Percentiles rank a stretch among this genome's conserved stretches.
Conservation (phyloP, 768 basidiomycete genomes). For the Leccinum obscurum region DNA sequence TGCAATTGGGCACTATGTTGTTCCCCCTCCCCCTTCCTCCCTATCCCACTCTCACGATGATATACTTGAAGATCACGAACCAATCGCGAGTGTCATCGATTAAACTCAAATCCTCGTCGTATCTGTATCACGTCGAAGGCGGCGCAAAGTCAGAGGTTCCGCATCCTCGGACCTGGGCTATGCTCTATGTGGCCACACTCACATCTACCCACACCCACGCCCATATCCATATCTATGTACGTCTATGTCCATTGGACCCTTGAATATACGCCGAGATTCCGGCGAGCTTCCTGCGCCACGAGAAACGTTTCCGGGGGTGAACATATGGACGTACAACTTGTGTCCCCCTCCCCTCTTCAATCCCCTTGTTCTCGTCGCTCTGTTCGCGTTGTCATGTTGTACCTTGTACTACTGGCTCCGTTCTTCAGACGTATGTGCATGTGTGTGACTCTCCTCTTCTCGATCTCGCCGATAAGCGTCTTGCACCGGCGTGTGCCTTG, state of each 20-base stretch:
- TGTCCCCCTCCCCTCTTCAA: not conserved
- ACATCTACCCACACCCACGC: not conserved
- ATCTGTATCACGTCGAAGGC: not conserved
- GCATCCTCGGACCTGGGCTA: not conserved
- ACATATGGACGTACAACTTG: not conserved
- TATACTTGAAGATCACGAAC: not conserved
- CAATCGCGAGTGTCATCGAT: not conserved
- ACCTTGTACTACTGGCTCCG: not conserved
- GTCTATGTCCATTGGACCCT: not conserved
- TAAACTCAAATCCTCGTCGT: not conserved
- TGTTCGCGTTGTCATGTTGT: not conserved
- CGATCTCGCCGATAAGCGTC: not conserved
- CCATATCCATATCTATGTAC: not conserved
- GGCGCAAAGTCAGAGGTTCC: not conserved
- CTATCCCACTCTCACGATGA: not conserved
- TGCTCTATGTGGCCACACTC: not conserved
- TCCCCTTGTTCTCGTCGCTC: not conserved
- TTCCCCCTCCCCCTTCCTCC: not conserved
- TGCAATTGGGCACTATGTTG: not conserved
- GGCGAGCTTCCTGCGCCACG: not conserved
- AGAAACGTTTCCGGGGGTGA: not conserved
- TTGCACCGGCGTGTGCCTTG: not conserved
- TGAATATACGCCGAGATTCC: not conserved
- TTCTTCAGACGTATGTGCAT: not conserved
- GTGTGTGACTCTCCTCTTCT: not conserved